These are phyloP conservation scores for Endotrypanum monterogeii DNA, from an alignment of 208 protist genomes.

Conservation along the genomic window DNA sequence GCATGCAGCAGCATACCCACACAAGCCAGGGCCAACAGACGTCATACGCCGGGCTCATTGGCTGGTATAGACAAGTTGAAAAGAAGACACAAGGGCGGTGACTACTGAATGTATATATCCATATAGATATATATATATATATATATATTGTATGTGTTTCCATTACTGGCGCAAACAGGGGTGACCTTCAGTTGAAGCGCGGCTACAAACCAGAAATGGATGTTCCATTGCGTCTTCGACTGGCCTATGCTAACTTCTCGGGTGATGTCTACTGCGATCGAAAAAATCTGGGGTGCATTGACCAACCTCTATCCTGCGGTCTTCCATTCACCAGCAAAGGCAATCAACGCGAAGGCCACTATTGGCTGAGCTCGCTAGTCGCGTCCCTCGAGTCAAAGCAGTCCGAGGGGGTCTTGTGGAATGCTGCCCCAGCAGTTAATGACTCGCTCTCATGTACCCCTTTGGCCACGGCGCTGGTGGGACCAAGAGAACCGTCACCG, in stretches of 20 bases:
- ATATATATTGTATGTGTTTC: too few relatives aligned
- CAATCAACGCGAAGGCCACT: background rate
- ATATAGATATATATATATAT: too few relatives aligned
- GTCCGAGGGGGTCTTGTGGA: background rate
- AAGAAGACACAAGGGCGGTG: too few relatives aligned
- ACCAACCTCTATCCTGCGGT: background rate
- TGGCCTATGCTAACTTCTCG: constrained; percentile 37
- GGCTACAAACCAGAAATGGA: constrained; percentile 8
- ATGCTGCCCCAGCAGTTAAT: background rate
- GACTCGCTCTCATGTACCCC: background rate
- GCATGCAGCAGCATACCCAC: background rate
- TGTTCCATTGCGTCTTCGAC: constrained; percentile 39
- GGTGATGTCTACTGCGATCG: constrained; percentile 27
- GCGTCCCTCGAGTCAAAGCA: background rate
- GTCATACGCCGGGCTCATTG: background rate
- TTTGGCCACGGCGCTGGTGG: background rate
- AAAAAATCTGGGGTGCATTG: background rate
- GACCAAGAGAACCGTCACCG: background rate
- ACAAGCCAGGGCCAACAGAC: background rate
- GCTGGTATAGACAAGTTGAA: too few relatives aligned
- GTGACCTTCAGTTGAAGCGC: background rate
- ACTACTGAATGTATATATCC: background rate
- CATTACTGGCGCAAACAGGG: background rate
- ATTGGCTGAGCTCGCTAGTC: constrained; percentile 12
- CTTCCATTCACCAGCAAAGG: background rate